phyloP scores from a whole-genome alignment of 2,329 filamentous ascomycete species.

The Colletotrichum eremochloae region DNA sequence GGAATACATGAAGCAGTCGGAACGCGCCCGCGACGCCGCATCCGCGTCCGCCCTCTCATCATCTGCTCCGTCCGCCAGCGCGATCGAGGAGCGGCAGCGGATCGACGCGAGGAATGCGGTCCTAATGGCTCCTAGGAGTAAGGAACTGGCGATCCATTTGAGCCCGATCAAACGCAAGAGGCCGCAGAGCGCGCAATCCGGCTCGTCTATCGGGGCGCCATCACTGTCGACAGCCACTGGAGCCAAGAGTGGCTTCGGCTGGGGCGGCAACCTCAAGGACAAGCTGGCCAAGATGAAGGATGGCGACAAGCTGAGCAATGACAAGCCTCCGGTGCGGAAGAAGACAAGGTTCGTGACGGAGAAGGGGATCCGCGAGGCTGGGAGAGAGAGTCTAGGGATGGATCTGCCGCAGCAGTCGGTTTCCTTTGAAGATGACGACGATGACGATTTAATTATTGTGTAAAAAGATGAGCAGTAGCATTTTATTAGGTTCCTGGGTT shows the following conservation, averaged over 20 bases:
- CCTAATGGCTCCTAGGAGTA: slow-evolving; percentile 55
- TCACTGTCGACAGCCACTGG: slow-evolving; percentile 44
- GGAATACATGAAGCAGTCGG: slow-evolving; percentile 73
- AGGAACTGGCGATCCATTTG: slow-evolving; percentile 64
- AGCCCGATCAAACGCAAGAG: slow-evolving; percentile 74
- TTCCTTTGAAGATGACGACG: slow-evolving; percentile 57
- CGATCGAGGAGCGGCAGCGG: slow-evolving; percentile 48
- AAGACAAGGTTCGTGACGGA: slow-evolving; percentile 86
- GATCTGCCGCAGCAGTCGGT: slow-evolving; percentile 51
- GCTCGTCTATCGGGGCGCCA: slow-evolving; percentile 46
- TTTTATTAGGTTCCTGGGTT: slow-evolving; percentile 8
- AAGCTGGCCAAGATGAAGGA: slow-evolving; percentile 74
- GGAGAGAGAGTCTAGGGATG: slow-evolving; percentile 78
- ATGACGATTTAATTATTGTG: slow-evolving; percentile 63
- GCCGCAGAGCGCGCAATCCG: slow-evolving; percentile 61
- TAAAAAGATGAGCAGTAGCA: slow-evolving; percentile 16
- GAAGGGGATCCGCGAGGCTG: slow-evolving; percentile 82
- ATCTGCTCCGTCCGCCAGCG: slow-evolving; percentile 30
- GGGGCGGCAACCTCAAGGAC: slow-evolving; percentile 67
- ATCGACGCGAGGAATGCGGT: slow-evolving; percentile 62
- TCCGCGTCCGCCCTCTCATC: slow-evolving; percentile 18
- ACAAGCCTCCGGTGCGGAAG: slow-evolving; percentile 69
- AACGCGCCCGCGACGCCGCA: slow-evolving; percentile 29
- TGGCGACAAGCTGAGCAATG: slow-evolving; percentile 60
- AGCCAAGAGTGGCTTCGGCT: slow-evolving; percentile 60